phyloP scores from a whole-genome alignment of 129 eudicot species.

The Flaveria linearis region DNA sequence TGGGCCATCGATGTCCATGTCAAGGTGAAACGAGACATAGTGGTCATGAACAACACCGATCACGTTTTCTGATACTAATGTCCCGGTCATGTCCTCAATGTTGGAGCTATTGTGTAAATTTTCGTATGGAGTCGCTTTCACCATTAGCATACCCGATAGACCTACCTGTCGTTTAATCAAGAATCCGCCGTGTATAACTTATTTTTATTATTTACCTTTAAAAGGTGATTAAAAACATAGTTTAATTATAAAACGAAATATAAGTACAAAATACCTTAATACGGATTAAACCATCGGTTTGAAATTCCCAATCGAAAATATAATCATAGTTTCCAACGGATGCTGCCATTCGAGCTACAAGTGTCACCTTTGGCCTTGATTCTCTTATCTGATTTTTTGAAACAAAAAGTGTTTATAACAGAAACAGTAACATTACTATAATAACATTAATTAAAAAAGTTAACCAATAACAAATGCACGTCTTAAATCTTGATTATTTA shows the following conservation, averaged over 20 bases:
- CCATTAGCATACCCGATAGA: slow-evolving; percentile 56
- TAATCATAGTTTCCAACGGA: slow-evolving; percentile 64
- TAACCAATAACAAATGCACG: no score
- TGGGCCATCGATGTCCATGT: slow-evolving; percentile 53
- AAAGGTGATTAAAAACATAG: no score
- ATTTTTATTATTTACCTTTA: not conserved
- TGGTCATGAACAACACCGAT: slow-evolving; percentile 65
- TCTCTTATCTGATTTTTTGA: slow-evolving; percentile 43
- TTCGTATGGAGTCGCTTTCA: slow-evolving; percentile 47
- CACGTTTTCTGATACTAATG: slow-evolving; percentile 53
- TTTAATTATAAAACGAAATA: not conserved
- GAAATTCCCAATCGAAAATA: slow-evolving; percentile 60
- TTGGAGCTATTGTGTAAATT: slow-evolving; percentile 35
- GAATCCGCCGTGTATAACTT: not conserved
- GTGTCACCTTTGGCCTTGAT: slow-evolving; percentile 64
- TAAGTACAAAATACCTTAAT: slow-evolving; percentile 38
- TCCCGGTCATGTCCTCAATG: slow-evolving; percentile 36
- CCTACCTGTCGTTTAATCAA: slow-evolving; percentile 39
- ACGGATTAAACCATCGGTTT: slow-evolving; percentile 57
- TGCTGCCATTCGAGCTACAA: slow-evolving; percentile 58
- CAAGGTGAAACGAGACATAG: slow-evolving; percentile 48
- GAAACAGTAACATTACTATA: not conserved
- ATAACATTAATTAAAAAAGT: not conserved
- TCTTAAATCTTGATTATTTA: no score
- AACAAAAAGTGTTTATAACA: not conserved